Percentiles rank a stretch among this genome's conserved stretches.
Evolutionary conservation across 129 eudicot species (phyloP).

Genomic region (Ambrosia artemisiifolia): DNA sequence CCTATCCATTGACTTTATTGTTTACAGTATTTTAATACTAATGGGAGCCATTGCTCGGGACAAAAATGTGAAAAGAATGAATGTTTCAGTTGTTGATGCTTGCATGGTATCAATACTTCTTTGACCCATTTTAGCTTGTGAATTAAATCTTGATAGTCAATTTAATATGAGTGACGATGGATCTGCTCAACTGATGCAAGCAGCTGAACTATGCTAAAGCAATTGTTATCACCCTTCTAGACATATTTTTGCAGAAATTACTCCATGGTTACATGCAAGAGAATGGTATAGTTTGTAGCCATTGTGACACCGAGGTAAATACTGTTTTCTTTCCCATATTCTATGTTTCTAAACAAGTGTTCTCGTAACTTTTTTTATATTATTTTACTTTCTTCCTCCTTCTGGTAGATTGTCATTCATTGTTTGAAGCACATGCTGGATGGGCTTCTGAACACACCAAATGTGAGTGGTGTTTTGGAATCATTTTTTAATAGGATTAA

Average conservation of each 20-base stretch:
- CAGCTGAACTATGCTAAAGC: no score
- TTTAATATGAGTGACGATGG: no score
- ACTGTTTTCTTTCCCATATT: neutral
- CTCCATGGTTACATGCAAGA: slow-evolving; percentile 90
- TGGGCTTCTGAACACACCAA: slow-evolving; percentile 92
- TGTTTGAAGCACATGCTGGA: slow-evolving; percentile 95
- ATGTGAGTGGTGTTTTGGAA: slow-evolving; percentile 57
- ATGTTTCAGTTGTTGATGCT: no score
- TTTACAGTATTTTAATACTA: no score
- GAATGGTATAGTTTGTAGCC: slow-evolving; percentile 84
- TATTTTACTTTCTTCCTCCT: neutral
- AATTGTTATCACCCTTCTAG: no score
- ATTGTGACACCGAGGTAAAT: slow-evolving; percentile 75
- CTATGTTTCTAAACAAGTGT: neutral
- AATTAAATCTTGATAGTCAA: no score
- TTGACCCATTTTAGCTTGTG: no score
- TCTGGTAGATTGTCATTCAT: slow-evolving; percentile 86
- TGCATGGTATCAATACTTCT: no score
- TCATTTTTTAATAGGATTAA: neutral
- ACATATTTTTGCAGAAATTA: slow-evolving; percentile 51
- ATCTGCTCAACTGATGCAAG: no score
- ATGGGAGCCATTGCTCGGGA: no score
- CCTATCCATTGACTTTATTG: no score
- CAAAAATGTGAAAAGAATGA: no score
- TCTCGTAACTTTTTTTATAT: neutral